phyloP scores from a whole-genome alignment of 768 basidiomycete genomes.

The Lepiota brunneoincarnata region DNA sequence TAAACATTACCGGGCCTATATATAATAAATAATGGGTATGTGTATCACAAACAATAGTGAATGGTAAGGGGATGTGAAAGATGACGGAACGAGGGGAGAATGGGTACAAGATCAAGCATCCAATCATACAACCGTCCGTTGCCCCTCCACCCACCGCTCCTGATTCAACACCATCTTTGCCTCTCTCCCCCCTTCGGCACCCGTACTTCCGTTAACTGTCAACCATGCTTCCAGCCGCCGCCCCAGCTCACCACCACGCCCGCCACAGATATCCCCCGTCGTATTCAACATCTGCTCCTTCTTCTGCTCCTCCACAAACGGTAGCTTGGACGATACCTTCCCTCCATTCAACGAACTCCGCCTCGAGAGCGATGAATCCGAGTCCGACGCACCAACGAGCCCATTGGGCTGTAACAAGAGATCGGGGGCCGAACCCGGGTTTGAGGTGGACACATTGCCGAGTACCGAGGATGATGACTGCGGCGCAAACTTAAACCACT shows the following conservation, averaged over 20 bases:
- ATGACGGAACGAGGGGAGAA: background rate
- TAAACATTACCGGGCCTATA: slow-evolving; percentile 2
- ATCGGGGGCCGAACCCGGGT: slow-evolving; percentile 21
- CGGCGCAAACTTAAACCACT: slow-evolving; percentile 52
- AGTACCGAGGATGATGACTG: background rate
- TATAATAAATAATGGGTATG: slow-evolving; percentile 3
- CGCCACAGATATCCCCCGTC: slow-evolving; percentile 77
- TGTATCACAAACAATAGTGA: background rate
- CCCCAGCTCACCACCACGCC: slow-evolving; percentile 76
- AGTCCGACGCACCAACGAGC: background rate
- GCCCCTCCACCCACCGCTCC: slow-evolving; percentile 11
- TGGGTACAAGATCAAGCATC: background rate
- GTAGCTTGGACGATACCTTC: slow-evolving; percentile 42
- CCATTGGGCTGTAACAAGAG: too few relatives aligned
- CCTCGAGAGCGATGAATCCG: slow-evolving; percentile 3
- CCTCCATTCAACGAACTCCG: slow-evolving; percentile 12
- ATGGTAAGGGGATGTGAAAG: background rate
- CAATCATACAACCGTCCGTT: slow-evolving; percentile 5
- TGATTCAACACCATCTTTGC: slow-evolving; percentile 6
- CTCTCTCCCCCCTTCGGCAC: background rate
- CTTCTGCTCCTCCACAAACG: slow-evolving; percentile 59
- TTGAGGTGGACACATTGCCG: slow-evolving; percentile 13
- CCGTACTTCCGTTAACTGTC: slow-evolving; percentile 32
- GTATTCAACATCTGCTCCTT: slow-evolving; percentile 68
- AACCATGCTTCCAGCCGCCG: slow-evolving; percentile 75